Conservation (phyloP, 2,329 filamentous ascomycete genomes). For the Calonectria pseudoturangicola region DNA sequence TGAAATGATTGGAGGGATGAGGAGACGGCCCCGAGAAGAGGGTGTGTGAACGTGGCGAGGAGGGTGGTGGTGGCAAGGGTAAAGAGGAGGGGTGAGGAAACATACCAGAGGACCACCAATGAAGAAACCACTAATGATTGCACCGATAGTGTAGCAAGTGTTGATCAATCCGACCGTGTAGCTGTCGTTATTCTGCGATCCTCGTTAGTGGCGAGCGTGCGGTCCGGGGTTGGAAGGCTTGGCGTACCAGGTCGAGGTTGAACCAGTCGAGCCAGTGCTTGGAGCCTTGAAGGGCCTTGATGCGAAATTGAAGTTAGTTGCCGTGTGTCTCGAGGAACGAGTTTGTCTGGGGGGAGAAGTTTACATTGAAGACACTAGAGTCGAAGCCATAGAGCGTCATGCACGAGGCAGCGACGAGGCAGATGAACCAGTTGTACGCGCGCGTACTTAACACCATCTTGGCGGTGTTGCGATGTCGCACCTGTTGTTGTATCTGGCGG, state of each 20-base stretch:
- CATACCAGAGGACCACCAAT: slow-evolving; percentile 76
- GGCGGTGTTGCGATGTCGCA: slow-evolving; percentile 43
- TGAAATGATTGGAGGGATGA: neutral
- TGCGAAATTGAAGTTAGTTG: slow-evolving; percentile 32
- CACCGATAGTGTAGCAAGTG: slow-evolving; percentile 82
- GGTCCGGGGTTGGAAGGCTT: neutral
- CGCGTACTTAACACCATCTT: slow-evolving; percentile 61
- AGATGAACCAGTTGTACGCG: slow-evolving; percentile 71
- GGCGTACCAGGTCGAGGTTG: slow-evolving; percentile 64
- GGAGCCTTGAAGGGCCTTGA: slow-evolving; percentile 76
- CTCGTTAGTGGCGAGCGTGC: slow-evolving; percentile 14
- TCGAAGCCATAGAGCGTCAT: slow-evolving; percentile 87
- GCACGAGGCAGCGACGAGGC: slow-evolving; percentile 81
- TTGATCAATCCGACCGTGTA: slow-evolving; percentile 74
- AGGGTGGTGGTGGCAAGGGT: slow-evolving; percentile 1
- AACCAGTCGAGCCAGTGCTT: slow-evolving; percentile 80
- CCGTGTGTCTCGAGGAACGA: neutral
- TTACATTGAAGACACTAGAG: slow-evolving; percentile 81
- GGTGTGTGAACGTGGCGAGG: slow-evolving; percentile 28
- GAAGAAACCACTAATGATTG: slow-evolving; percentile 82
- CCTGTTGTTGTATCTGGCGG: neutral
- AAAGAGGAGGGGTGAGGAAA: slow-evolving; percentile 6
- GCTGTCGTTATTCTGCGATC: slow-evolving; percentile 61
- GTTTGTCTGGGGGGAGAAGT: neutral
- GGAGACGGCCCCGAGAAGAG: slow-evolving; percentile 1